Evolutionary conservation across 441 rosid species (phyloP), one percentile per base, ranked within the genome.

Genomic region (Omphalea diandra): DNA sequence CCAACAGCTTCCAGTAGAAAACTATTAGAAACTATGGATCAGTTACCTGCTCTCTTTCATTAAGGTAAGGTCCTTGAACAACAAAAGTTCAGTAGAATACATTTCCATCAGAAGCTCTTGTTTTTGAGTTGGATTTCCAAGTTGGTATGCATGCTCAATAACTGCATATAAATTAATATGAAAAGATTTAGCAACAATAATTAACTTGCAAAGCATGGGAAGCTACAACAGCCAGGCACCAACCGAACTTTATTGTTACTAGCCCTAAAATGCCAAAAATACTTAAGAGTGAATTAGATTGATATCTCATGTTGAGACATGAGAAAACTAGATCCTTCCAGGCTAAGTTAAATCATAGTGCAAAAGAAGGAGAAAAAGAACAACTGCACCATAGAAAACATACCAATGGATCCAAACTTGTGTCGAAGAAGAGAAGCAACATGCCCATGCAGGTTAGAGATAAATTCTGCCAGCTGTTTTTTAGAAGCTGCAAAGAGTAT

Each of bases 401-500:
- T 87, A 96, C 99, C 97, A 77, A 85, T 83, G 58, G 98, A 93
- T 77, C 97, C 98, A 79, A 90, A 93, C 90, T 84, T 83, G 76
- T 96, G 93, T 31, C 98, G 87, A 68, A 96, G 97, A 73, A 90
- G 93, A 63, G 84, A n/a, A 40, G 97, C 96, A 60, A 86, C 94
- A 74, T 82, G 87, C 69, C 98, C 97, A 53, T 81, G 89, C 54
- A 93, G 90, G 57, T 80, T 78, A 75, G 93, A 88, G 70, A 96
- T 85, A 85, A 90, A 81, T 65, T 77, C 86, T 32, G 86, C 72
- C 50, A 87, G 83, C 83, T 91, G 97, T 75, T 80, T 81, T 73
- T 86, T 91, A 67, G 98, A 91, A 70, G 90, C 97, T 96, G 85
- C 83, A 74, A 56, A 65, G 57, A 72, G 49, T 26, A 64, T 5